phyloP scores from a whole-genome alignment of 2,329 filamentous ascomycete genomes.

The Teratosphaeria epicoccoides region DNA sequence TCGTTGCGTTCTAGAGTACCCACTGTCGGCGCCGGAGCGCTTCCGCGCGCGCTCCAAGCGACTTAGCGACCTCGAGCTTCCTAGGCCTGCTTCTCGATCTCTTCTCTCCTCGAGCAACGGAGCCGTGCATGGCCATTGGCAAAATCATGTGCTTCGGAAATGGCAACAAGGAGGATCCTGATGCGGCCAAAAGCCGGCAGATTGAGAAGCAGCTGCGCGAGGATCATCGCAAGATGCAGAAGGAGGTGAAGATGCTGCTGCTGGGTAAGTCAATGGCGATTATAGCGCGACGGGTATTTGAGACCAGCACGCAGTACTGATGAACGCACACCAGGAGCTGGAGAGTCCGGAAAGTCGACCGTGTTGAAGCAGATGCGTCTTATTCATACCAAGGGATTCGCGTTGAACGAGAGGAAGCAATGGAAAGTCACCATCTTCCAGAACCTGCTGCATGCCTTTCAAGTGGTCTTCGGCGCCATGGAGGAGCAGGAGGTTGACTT shows the following conservation, averaged over 20 bases:
- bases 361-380: conserved; percentile 99
- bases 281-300: neutral
- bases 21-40: neutral
- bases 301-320: conserved; percentile 15
- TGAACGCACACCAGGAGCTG: conserved; percentile 56
- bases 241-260: conserved; percentile 87
- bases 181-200: conserved; percentile 47
- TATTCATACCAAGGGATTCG: conserved; percentile 89
- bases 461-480: conserved; percentile 85
- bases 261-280: conserved; percentile 50
- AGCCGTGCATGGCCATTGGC: conserved; percentile 8
- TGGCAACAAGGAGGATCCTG: conserved; percentile 36
- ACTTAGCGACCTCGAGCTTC: neutral
- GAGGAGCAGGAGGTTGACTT: conserved; percentile 70
- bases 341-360: conserved; percentile 91
- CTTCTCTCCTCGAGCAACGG: neutral
- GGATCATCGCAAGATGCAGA: conserved; percentile 77
- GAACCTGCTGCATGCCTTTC: conserved; percentile 87
- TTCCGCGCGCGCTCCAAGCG: neutral
- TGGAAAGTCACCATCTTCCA: conserved; percentile 93
- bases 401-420: conserved; percentile 77
- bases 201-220: conserved; percentile 77
- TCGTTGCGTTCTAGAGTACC: neutral
- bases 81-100: neutral
- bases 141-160: conserved; percentile 43